phyloP scores from a whole-genome alignment of 2,329 filamentous ascomycete genomes.

The Ophiocordyceps polyrhachis-furcata region DNA sequence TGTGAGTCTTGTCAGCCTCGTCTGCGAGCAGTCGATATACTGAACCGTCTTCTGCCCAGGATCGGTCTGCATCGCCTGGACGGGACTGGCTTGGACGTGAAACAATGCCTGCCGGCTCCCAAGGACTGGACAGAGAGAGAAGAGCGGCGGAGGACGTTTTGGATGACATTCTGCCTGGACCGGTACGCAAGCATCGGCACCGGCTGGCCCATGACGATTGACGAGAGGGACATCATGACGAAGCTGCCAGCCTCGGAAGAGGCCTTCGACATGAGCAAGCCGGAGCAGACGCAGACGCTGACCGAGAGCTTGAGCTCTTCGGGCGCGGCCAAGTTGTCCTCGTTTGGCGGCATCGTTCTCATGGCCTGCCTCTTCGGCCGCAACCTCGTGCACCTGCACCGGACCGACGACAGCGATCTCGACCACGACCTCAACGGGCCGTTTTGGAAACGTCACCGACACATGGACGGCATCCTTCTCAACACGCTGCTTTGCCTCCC shows the following conservation, averaged over 20 bases:
- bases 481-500: constrained; percentile 78
- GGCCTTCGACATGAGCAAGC: constrained; percentile 62
- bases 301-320: constrained; percentile 49
- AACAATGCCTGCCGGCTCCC: constrained; percentile 71
- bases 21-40: not conserved
- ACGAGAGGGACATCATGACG: constrained; percentile 80
- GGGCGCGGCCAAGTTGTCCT: constrained; percentile 55
- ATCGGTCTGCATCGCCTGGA: constrained; percentile 82
- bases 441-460: constrained; percentile 87
- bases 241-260: constrained; percentile 73
- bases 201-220: constrained; percentile 89
- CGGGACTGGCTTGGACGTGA: constrained; percentile 67
- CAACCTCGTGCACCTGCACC: constrained; percentile 79
- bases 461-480: constrained; percentile 75
- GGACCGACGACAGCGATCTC: constrained; percentile 61
- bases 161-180: constrained; percentile 83
- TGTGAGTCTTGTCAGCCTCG: constrained; percentile 30
- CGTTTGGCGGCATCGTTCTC: constrained; percentile 63
- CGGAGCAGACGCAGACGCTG: constrained; percentile 53
- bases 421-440: constrained; percentile 80
- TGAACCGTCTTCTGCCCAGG: constrained; percentile 34
- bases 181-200: constrained; percentile 91
- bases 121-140: constrained; percentile 90
- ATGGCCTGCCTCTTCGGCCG: constrained; percentile 83
- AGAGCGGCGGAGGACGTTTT: constrained; percentile 81